These are phyloP conservation scores for Spongospora subterranea DNA, from an alignment of 208 protist genomes.

Conservation along the genomic window DNA sequence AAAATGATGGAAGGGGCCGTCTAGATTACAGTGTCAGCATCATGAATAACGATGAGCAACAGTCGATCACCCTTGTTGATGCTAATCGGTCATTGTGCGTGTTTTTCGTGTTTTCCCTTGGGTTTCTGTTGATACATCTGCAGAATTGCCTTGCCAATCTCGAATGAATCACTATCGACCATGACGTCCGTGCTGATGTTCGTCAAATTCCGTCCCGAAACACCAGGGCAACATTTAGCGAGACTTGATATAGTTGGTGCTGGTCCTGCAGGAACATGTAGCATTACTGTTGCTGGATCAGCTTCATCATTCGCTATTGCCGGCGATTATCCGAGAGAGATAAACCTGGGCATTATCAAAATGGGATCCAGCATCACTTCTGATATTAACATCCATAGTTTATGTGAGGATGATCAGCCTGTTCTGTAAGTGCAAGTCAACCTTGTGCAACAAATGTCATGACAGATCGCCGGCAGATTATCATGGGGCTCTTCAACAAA, in stretches of 20 bases:
- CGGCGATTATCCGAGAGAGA: neutral
- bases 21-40: constrained; percentile 5
- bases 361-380: neutral
- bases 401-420: neutral
- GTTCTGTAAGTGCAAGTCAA: neutral
- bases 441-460: neutral
- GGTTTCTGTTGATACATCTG: neutral
- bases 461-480: neutral
- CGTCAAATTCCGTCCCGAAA: constrained; percentile 21
- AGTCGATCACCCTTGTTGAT: neutral
- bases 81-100: neutral
- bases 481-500: neutral
- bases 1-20: neutral
- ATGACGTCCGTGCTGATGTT: neutral
- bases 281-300: neutral
- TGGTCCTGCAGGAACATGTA: neutral
- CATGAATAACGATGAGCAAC: neutral
- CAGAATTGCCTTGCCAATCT: neutral
- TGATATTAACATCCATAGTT: neutral
- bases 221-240: neutral
- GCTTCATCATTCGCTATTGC: constrained; percentile 4
- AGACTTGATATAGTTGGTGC: neutral
- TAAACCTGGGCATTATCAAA: neutral
- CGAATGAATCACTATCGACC: neutral
- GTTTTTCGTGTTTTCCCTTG: neutral